Evolutionary conservation across 306 rosid species (phyloP).

Genomic region (Prinsepia uniflora): DNA sequence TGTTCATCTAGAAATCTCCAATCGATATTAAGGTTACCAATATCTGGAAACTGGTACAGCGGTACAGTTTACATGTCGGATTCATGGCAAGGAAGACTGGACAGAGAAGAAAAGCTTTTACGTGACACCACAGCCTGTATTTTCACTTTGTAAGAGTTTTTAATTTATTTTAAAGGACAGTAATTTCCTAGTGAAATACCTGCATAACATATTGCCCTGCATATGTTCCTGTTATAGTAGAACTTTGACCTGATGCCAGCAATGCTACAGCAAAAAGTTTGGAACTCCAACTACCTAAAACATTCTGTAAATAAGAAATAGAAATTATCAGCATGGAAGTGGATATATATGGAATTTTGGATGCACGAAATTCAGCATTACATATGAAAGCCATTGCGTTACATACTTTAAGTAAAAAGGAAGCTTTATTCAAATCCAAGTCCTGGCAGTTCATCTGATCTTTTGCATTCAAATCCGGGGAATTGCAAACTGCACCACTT

Average conservation of each 20-base stretch:
- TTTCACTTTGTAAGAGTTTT: not conserved
- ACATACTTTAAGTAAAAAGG: conserved; percentile 81
- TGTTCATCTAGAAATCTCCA: not conserved
- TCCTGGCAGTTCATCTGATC: conserved; percentile 69
- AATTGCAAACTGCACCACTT: conserved; percentile 83
- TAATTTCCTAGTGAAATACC: conserved; percentile 37
- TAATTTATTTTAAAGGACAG: not conserved
- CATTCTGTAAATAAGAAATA: conserved; percentile 51
- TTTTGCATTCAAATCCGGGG: conserved; percentile 58
- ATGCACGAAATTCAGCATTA: not conserved
- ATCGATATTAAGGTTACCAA: not conserved
- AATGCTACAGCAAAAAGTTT: conserved; percentile 87
- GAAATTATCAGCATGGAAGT: not conserved
- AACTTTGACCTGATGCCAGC: conserved; percentile 98
- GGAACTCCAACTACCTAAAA: conserved; percentile 95
- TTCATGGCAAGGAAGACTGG: not conserved
- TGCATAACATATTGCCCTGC: conserved; percentile 99
- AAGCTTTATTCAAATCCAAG: conserved; percentile 89
- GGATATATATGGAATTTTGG: not conserved
- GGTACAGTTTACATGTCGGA: not conserved
- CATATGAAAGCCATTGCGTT: not conserved
- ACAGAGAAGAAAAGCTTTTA: not conserved
- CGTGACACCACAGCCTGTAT: conserved; percentile 2
- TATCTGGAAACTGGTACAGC: not conserved
- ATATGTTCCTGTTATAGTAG: conserved; percentile 97